Base-by-base conservation (phyloP, 257 asterid genomes). In the Paraleonurus japonicus region DNA sequence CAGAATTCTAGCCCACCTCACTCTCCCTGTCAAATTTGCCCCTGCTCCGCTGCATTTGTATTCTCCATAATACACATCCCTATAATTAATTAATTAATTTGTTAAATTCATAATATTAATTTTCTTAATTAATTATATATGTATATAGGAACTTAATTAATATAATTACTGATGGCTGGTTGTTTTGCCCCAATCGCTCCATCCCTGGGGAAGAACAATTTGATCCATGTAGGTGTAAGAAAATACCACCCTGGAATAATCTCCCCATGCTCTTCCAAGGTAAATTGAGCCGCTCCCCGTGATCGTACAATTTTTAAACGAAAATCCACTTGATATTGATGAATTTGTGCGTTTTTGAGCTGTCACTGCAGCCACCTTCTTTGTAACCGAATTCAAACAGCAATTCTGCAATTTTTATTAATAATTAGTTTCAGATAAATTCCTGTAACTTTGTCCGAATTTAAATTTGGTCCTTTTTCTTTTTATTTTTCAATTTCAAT, bases 231-330 rank as follows among this genome's bases (percentile, higher is more conserved):
- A 86, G 0, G 87, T 78, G 73, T 78, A 86, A 3, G 89, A 84
- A 27, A 86, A 84, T 2, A 86, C 4, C 7, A 86, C 87, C 10
- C 84, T 76, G 6, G 91, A 86, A 67, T 81, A 86, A 70, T 84
- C 87, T 1, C 87, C 91, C 92, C 89, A 84, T 0, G 89, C 87
- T 63, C 92, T 62, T 45, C 92, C 92, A 4, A 86, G 66, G 51
- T 84, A 84, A 41, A 80, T 62, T 1, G 86, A 73, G 5, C 92
- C 87, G 0, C 60, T 80, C 50, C 89, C 89, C 0, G 82, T 82
- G 6, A 86, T 65, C 0, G 78, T 80, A 70, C 87, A 78, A 65
- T 82, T 86, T 54, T 76, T 80, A 80, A 86, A 86, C 3, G 92
- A 81, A 59, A 86, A 86, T 4, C 92, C 89, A 71, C 90, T 85